Conservation (phyloP, 805 yeast species). For the Candida ulmi region DNA sequence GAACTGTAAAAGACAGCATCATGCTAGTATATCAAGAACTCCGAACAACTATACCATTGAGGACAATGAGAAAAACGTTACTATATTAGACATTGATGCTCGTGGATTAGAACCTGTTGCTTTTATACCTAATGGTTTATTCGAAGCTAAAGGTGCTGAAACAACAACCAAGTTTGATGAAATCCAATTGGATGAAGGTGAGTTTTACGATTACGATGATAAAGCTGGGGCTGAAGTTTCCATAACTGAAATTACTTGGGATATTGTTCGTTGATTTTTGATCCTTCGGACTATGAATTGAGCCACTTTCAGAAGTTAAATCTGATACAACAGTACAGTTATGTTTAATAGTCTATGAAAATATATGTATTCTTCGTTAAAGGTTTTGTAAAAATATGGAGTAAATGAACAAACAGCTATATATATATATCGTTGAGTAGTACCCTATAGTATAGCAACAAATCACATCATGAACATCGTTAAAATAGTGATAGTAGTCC, state of each 20-base stretch:
- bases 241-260: constrained; percentile 69
- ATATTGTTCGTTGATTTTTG: constrained; percentile 31
- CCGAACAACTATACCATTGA: constrained; percentile 27
- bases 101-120: constrained; percentile 75
- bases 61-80: constrained; percentile 35
- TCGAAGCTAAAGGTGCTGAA: constrained; percentile 49
- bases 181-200: constrained; percentile 70
- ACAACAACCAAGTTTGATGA: constrained; percentile 49
- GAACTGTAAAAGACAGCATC: constrained; percentile 39
- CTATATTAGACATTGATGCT: constrained; percentile 67
- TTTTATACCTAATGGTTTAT: constrained; percentile 64
- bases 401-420: no score
- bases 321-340: no score
- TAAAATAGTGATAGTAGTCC: background rate
- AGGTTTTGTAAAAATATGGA: no score
- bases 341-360: no score
- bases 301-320: no score
- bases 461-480: background rate
- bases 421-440: background rate
- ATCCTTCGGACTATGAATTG: no score
- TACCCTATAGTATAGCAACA: no score
- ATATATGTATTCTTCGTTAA: no score
- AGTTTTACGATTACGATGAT: constrained; percentile 96
- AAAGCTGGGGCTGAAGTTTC: constrained; percentile 75
- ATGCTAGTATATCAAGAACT: constrained; percentile 21